Base-by-base conservation (phyloP, 2,329 filamentous ascomycete species). In the Monosporascus sp. region DNA sequence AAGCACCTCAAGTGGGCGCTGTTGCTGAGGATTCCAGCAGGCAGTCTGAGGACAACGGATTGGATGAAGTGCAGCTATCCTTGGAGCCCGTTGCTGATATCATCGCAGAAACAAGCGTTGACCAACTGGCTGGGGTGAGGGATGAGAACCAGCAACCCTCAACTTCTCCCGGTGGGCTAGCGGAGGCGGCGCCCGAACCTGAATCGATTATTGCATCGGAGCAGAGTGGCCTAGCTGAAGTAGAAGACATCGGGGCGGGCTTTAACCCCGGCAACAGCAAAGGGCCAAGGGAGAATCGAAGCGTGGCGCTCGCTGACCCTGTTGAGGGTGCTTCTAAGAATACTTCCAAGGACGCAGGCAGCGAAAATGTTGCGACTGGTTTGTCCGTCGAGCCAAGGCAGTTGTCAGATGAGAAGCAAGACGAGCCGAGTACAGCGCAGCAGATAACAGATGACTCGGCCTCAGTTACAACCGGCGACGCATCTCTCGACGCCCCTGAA, bases 271-370 rank as follows among this genome's bases (percentile, higher is more conserved):
- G 45, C 17, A 50, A 44, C 43, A 49, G 46, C 9, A 58, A 62
- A 48, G 57, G 55, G 35, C 52, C 62, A 9, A 63, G 65, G 52
- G 63, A 58, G 54, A 58, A 58, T 17, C 56, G 60, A 38, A 60
- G 55, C 55, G 55, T 62, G 25, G 58, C 63, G 38, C 55, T 61
- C 37, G 52, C 57, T 20, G 61, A 61, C 6, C 57, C 60, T 15
- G 47, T 58, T 18, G 57, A 60, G 39, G 54, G 61, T 31, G 37
- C 17, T 39, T 39, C 51, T 38, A 53, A 53, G 38, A 56, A 61
- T 31, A 49, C 53, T 22, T 50, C 59, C 5, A 20, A 8, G 48
- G 55, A 60, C 14, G 31, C 31, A 35, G 48, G 15, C 18, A 35
- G 35, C 38, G 51, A 48, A 11, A 44, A 51, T 43, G 35, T 48